Evolutionary conservation across 306 rosid species (phyloP).

Genomic region (Lotus japonicus): DNA sequence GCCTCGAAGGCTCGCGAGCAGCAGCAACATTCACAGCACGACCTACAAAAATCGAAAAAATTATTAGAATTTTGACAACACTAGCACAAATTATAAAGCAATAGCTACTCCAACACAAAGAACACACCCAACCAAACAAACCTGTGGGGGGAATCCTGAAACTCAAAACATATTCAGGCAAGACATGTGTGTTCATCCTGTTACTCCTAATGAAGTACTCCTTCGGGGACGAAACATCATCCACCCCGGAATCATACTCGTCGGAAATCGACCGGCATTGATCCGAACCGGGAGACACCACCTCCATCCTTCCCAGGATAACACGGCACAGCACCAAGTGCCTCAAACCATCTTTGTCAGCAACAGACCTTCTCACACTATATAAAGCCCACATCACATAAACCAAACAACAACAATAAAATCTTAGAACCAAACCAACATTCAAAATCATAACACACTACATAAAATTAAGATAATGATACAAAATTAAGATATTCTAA

Average conservation of each 20-base stretch:
- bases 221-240: slow-evolving; percentile 43
- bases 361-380: slow-evolving; percentile 45
- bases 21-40: slow-evolving; percentile 10
- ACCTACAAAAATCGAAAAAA: slow-evolving; percentile 33
- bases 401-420: no score
- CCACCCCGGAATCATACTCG: slow-evolving; percentile 74
- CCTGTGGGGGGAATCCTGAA: slow-evolving; percentile 56
- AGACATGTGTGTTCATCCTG: slow-evolving; percentile 67
- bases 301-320: slow-evolving; percentile 66
- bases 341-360: slow-evolving; percentile 52
- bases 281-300: slow-evolving; percentile 44
- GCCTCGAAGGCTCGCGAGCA: slow-evolving; percentile 36
- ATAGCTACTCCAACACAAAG: not conserved
- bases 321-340: slow-evolving; percentile 77
- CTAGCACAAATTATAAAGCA: not conserved
- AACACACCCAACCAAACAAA: not conserved
- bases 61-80: not conserved
- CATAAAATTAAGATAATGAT: no score
- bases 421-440: no score
- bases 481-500: no score
- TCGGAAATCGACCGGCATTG: slow-evolving; percentile 59
- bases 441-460: no score
- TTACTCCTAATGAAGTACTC: slow-evolving; percentile 63
- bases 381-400: not conserved
- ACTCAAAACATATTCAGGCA: slow-evolving; percentile 67